Base-by-base conservation (phyloP, 164 flowering plant genomes). In the Vitis riparia region DNA sequence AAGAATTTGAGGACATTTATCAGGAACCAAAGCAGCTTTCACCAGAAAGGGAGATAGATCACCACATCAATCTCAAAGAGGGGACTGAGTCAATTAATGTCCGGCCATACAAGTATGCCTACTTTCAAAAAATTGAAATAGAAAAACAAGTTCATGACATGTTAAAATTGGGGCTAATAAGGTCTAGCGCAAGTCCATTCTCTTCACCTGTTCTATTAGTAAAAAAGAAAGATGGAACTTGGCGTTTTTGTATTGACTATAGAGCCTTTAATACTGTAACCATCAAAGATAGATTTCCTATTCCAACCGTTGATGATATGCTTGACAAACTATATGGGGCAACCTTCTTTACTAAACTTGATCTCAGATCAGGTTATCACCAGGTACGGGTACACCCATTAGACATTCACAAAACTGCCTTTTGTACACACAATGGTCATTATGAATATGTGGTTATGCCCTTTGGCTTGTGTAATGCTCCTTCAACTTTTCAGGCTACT, bases 81-180 rank as follows among this genome's bases (percentile, higher is more conserved):
- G 51, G 44, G 0, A 52, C 23, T 37, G 49, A 19, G 5, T 47
- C 63, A 9, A 32, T 67, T 23, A 67, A 67, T 23, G 67, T 68
- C 7, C 16, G 57, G 16, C 76, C 71, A 9, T 73, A 75, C 16
- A n/a, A 65, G 7, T 71, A 76, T 27, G 48, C 72, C 9, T 27
- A 61, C 29, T 60, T 64, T 9, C 70, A 70, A 58, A 75, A 75
- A n/a, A 27, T 50, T 9, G 48, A 69, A 52, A 67, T 76, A 12
- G 68, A 62, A 19, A 52, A 37, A 17, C 60, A 67, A 29, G 32
- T 49, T 10, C 29, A 7, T 1, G 64, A 67, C 1, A 71, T 76
- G 68, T 23, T 67, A 1, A 1, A 11, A 6, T 6, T 11, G 0
- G 65, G 75, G 0, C 17, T 72, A 0, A 72, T 72, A 1, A 48